Evolutionary conservation across 73 alveolate genomes (phyloP).

Genomic region (Blepharisma stoltei): DNA sequence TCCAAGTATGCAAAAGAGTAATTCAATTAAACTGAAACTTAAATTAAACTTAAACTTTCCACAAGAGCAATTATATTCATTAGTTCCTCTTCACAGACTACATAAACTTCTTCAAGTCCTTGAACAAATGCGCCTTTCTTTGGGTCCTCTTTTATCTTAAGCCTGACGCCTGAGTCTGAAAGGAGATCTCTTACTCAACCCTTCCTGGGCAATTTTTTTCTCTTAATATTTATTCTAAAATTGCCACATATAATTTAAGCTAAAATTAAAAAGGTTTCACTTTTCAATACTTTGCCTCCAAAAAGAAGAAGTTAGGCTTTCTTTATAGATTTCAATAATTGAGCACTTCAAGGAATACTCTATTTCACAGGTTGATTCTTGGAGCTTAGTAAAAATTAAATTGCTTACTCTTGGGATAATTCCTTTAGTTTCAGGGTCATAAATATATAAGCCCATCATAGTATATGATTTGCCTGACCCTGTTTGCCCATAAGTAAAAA

Average conservation of each 20-base stretch:
- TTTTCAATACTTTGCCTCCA: too few relatives aligned
- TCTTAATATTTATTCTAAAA: too few relatives aligned
- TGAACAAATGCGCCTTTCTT: slow-evolving; percentile 58
- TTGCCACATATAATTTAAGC: too few relatives aligned
- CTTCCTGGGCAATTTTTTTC: too few relatives aligned
- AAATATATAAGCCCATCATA: slow-evolving; percentile 80
- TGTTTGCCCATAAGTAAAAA: too few relatives aligned
- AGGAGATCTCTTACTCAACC: slow-evolving; percentile 51
- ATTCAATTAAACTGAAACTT: too few relatives aligned
- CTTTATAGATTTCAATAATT: slow-evolving; percentile 61
- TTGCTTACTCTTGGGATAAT: slow-evolving; percentile 70
- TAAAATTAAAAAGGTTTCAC: too few relatives aligned
- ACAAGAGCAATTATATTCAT: slow-evolving; percentile 33
- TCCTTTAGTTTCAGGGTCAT: slow-evolving; percentile 63
- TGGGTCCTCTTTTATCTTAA: slow-evolving; percentile 48
- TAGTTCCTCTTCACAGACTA: slow-evolving; percentile 49
- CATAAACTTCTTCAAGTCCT: slow-evolving; percentile 48
- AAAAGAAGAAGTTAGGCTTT: too few relatives aligned
- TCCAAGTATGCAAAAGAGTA: too few relatives aligned
- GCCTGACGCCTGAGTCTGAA: slow-evolving; percentile 17
- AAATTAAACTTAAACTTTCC: too few relatives aligned
- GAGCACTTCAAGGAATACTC: slow-evolving; percentile 46
- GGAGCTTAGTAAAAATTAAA: slow-evolving; percentile 49
- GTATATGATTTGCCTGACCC: slow-evolving; percentile 76
- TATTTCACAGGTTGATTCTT: slow-evolving; percentile 34